Evolutionary conservation across 2,329 filamentous ascomycete species (phyloP), one percentile per base, ranked within the genome.

Genomic region (Spiromastix sp.): DNA sequence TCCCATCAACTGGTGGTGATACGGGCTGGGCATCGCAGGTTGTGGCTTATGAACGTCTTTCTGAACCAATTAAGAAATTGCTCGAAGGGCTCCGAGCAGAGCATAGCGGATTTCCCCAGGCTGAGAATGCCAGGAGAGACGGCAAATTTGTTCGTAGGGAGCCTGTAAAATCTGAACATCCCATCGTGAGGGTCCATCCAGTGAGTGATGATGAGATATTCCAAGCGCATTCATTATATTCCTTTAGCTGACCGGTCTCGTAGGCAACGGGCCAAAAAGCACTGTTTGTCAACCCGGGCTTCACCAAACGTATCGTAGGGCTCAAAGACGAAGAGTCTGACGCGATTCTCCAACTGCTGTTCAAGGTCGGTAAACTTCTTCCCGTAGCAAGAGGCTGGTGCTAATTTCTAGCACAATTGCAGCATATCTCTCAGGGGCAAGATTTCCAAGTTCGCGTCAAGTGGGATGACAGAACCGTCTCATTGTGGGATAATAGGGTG

Each of bases 241-340:
- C n/a, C n/a, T n/a, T n/a, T n/a, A n/a, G n/a, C 25, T 34, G 12
- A 18, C 17, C 13, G n/a, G 4, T 12, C 10, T 5, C 15, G 5
- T 11, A 32, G 30, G 50, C 47, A 19, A 60, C 56, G 0, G 54
- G 54, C 1, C 37, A 50, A 26, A 57, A 58, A 32, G 48, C 54
- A 2, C 43, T 60, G 2, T 59, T 51, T 27, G 52, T 60, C 22
- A 59, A 59, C 33, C 40, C 43, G 2, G 52, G 47, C 17, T 57
- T 54, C 37, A 56, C 51, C 12, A 48, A 48, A 19, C 55, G 56
- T 27, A 64, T 67, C 30, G 50, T 61, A 4, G 62, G 63, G 3
- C 51, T 64, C 18, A 66, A 65, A 40, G 55, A 63, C 36, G 54
- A 61, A 22, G 63, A 66, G 38, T 57, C 51, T 26, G 54, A 65